Evolutionary conservation across 2,329 filamentous ascomycete genomes (phyloP).

Genomic region (Neofusicoccum kwambonambiense): DNA sequence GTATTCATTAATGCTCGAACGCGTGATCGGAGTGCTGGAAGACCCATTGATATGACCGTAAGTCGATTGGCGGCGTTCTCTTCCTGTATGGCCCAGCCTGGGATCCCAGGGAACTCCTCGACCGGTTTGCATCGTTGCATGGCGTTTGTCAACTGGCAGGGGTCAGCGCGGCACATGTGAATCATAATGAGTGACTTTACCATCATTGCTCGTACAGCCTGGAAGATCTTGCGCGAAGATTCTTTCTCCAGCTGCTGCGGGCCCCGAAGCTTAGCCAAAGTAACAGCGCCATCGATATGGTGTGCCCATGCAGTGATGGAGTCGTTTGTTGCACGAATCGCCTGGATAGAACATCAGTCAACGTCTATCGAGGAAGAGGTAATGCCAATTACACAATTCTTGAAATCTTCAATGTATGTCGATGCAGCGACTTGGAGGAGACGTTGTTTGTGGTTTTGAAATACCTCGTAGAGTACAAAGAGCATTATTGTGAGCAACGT

Average conservation of each 20-base stretch:
- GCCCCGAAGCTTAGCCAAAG: conserved; percentile 39
- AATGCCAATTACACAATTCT: conserved; percentile 1
- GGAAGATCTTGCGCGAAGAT: conserved; percentile 39
- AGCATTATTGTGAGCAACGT: conserved; percentile 40
- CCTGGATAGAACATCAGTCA: conserved; percentile 23
- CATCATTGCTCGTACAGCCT: conserved; percentile 43
- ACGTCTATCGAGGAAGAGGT: neutral
- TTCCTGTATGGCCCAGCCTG: conserved; percentile 36
- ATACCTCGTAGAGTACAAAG: conserved; percentile 43
- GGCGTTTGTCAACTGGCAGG: conserved; percentile 36
- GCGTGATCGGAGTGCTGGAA: conserved; percentile 37
- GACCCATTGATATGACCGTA: conserved; percentile 39
- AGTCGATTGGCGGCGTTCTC: conserved; percentile 42
- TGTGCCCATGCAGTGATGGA: conserved; percentile 38
- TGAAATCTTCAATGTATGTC: conserved; percentile 1
- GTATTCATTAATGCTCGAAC: conserved; percentile 32
- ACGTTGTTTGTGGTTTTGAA: conserved; percentile 18
- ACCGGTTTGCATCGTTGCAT: conserved; percentile 41
- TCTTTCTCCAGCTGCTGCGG: conserved; percentile 39
- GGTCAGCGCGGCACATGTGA: conserved; percentile 6
- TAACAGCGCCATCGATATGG: conserved; percentile 42
- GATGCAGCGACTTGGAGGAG: neutral
- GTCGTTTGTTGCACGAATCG: conserved; percentile 38
- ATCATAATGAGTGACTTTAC: conserved; percentile 22
- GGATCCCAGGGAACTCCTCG: conserved; percentile 35